Evolutionary conservation across 768 basidiomycete species (phyloP), one percentile per base, ranked within the genome.

Genomic region (Royoungia palumana): DNA sequence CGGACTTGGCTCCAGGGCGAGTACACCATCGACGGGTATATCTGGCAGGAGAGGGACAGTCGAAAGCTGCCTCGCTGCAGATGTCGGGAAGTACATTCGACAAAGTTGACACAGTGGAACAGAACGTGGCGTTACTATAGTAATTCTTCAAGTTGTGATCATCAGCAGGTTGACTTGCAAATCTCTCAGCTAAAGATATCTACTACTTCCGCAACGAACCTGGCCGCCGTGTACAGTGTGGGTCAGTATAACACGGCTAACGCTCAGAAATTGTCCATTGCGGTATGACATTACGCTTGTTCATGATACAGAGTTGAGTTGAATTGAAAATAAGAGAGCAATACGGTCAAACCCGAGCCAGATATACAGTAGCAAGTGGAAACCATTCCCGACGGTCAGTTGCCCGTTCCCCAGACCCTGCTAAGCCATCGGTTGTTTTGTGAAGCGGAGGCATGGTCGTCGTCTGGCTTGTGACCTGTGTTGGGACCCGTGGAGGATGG

Each of bases 51-150:
- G 75, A 30, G 89, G 87, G 19, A 76, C 75, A 16, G 81, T 81
- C 16, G 83, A 83, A 35, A 92, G 75, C 61, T 82, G 87, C 60
- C 79, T 74, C 24, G 89, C 87, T 36, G 87, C 81, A 30, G 85
- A 81, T 21, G 87, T 91, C 49, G 88, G 89, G 68, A 92, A 92
- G 71, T 91, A 93, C 89, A 92, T 92, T 7, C 36, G 17, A 20
- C 44, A 22, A 44, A 25, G 34, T 42, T 20, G 38, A 37, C 32
- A 32, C 41, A 28, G 28, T 12, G 28, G 28, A 28, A 35, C 25
- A 36, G 21, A 45, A 32, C 43, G 41, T 41, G 35, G 27, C n/a
- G 21, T 16, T 24, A 30, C 14, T 28, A 19, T 19, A 36, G 28
- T 5, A 8, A 17, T 20, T n/a, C n/a, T n/a, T n/a, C 16, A 24